Base-by-base conservation (phyloP, 768 basidiomycete species). In the Boletus speciosus region DNA sequence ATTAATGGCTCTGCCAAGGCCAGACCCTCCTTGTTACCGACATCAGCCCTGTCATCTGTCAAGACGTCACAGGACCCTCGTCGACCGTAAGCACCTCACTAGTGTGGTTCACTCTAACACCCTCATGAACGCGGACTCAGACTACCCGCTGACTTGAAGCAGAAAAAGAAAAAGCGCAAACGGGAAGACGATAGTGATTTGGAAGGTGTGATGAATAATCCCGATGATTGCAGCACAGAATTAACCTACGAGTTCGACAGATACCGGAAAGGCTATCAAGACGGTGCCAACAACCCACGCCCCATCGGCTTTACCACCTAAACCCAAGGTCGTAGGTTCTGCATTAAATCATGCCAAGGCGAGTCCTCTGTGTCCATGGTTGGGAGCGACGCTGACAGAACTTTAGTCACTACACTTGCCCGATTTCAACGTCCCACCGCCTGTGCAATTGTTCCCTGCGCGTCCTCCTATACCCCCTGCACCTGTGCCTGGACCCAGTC, bases 91-190 rank as follows among this genome's bases (percentile, higher is more conserved):
- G 81, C 38, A 38, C 40, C 42, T 55, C 44, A 43, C 51, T 23
- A 32, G 41, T 38, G 25, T 27, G 40, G 21, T 36, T 71, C 71
- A 39, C 61, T 66, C n/a, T 11, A 34, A 27, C 16, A 21, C 14
- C 11, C 43, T 62, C 1, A 52, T 32, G 9, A 31, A 27, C 38
- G 32, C 36, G 34, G 1, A 19, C 36, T 19, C 45, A 76, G 72
- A 51, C 47, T 66, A 48, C 58, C 69, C 11, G 80, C 83, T 12
- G 86, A 88, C 44, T 56, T 75, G 29, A 88, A 85, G 75, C 88
- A 82, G 72, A 89, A 87, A 76, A 90, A 88, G 74, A 90, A 90
- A 74, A 92, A 91, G 66, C 87, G 90, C 70, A 90, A 88, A 78
- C 81, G 86, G 52, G 88, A 89, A 9, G 83, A 81, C 37, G 84